Percentiles rank a stretch among this genome's conserved stretches.
These are phyloP conservation scores for Tolypocladium inflatum DNA, from an alignment of 2,329 filamentous ascomycete genomes.

Conservation along the genomic window DNA sequence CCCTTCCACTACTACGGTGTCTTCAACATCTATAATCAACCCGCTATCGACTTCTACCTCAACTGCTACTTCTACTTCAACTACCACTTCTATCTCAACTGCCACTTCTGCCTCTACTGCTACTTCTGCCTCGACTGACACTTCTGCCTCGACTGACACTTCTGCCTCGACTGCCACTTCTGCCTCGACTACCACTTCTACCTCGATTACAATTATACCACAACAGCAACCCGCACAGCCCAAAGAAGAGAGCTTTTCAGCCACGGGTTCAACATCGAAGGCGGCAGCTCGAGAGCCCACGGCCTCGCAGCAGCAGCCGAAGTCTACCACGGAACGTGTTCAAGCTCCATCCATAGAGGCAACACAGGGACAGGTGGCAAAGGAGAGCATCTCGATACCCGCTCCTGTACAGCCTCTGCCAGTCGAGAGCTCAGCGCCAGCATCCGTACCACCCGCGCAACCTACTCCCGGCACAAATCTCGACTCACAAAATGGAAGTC, in stretches of 20 bases:
- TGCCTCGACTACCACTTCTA: neutral
- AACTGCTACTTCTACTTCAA: neutral
- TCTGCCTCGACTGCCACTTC: neutral
- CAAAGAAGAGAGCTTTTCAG: neutral
- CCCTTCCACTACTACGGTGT: neutral
- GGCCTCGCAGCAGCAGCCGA: neutral
- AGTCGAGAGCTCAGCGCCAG: neutral
- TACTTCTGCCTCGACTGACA: no score
- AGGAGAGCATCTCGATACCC: neutral
- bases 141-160: neutral
- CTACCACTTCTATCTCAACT: neutral
- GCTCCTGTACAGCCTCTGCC: neutral
- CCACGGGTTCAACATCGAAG: neutral
- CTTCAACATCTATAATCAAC: neutral
- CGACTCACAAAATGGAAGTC: neutral
- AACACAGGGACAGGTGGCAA: neutral
- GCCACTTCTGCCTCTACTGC: neutral
- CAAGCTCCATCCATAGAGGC: neutral
- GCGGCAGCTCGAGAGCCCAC: neutral
- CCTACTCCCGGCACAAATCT: neutral
- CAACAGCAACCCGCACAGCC: neutral
- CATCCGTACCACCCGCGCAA: neutral
- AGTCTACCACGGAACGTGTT: neutral
- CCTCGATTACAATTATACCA: neutral
- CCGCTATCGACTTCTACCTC: neutral